Base-by-base conservation (phyloP, 208 protist species). In the Porcisia deanei region DNA sequence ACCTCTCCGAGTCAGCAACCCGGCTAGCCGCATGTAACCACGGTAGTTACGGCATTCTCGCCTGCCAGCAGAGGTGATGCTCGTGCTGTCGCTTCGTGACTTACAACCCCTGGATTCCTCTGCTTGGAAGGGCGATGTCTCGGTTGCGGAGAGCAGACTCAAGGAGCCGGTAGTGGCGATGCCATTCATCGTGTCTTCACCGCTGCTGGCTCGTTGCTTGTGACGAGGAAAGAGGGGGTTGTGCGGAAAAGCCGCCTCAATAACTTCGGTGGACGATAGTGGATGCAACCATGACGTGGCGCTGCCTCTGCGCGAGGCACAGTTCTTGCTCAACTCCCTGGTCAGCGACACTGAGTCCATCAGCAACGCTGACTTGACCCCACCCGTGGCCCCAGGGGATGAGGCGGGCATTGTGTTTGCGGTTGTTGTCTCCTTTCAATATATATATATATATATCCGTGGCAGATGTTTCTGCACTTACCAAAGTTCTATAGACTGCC, bases 81-180 rank as follows among this genome's bases (percentile, higher is more conserved):
- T 58, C 49, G 30, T 3, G 67, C 67, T 41, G 25, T 54, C 14
- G 43, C 7, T 10, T 14, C 18, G 45, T 1, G 45, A 20, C 65
- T 70, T 70, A 9, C 65, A 1, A 18, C 25, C 25, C 0, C 43
- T 76, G 45, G 0, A 30, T n/a, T 54, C 49, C n/a, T 45, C 63
- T 39, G 49, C 41, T 39, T 72, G 69, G 41, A 72, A 52, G 22
- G 76, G 61, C 41, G 69, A 71, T 4, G 71, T 72, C 76, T 80
- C 76, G 37, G 59, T 69, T 55, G 69, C 71, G 14, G 76, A 80
- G 43, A 80, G 43, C 43, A 80, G 59, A 55, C 63, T 80, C 25
- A 64, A 80, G 18, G 76, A 72, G 34, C 55, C 53, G 54, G 76
- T 52, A 47, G 37, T 67, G 39, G 41, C 65, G 25, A 22, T 47